Evolutionary conservation across 805 yeast genomes (phyloP).

Genomic region (Torulaspora microellipsoides): DNA sequence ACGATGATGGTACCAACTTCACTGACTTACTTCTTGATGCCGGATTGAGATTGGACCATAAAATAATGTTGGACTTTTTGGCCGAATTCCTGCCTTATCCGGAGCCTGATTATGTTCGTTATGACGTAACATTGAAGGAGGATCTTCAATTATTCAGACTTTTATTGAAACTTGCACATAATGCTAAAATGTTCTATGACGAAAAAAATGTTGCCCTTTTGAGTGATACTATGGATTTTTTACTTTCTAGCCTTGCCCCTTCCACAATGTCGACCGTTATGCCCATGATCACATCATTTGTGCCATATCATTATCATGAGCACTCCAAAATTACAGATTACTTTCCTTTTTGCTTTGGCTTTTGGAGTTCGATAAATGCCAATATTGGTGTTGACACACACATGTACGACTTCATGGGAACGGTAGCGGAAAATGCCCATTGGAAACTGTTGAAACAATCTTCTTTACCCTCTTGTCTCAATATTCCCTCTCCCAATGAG

Average conservation of each 20-base stretch:
- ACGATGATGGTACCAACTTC: conserved; percentile 34
- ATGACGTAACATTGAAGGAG: conserved; percentile 27
- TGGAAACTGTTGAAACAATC: conserved; percentile 19
- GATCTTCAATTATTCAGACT: conserved; percentile 48
- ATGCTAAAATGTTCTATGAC: conserved; percentile 53
- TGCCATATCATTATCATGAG: conserved; percentile 43
- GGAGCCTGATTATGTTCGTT: conserved; percentile 43
- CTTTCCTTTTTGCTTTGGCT: conserved; percentile 61
- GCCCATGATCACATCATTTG: conserved; percentile 47
- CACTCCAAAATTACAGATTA: conserved; percentile 47
- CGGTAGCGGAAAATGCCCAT: conserved; percentile 49
- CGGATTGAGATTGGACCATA: conserved; percentile 37
- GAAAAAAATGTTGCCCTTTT: conserved; percentile 36
- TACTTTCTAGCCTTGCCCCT: conserved; percentile 50
- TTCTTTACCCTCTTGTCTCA: neutral
- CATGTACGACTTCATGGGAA: conserved; percentile 60
- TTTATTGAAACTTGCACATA: conserved; percentile 48
- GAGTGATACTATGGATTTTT: conserved; percentile 46
- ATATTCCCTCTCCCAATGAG: conserved; percentile 29
- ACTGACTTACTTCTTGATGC: conserved; percentile 27
- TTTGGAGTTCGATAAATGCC: conserved; percentile 59
- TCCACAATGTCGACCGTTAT: conserved; percentile 49
- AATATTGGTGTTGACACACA: conserved; percentile 55
- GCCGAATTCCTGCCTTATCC: conserved; percentile 42
- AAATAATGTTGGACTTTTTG: conserved; percentile 32